These are phyloP conservation scores for Diaporthe vaccinii DNA, from an alignment of 2,329 filamentous ascomycete genomes.

Conservation along the genomic window DNA sequence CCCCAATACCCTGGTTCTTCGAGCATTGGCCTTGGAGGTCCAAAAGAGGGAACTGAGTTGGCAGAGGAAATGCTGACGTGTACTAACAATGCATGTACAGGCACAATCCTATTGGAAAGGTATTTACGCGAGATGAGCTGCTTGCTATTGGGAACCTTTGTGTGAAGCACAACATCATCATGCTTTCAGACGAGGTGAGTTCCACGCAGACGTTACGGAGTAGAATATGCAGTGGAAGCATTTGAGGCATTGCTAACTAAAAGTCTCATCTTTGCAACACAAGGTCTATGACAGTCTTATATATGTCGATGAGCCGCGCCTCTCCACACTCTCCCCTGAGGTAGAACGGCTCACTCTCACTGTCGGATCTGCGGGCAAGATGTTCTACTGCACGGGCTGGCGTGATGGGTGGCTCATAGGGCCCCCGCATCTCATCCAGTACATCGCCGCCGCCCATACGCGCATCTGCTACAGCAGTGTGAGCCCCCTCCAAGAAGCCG, in stretches of 20 bases:
- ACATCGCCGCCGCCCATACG: conserved; percentile 65
- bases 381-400: conserved; percentile 67
- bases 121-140: background rate
- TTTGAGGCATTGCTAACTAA: background rate
- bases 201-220: background rate
- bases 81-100: background rate
- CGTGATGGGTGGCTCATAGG: conserved; percentile 66
- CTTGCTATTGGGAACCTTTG: background rate
- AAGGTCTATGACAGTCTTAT: conserved; percentile 21
- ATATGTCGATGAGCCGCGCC: background rate
- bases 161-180: conserved; percentile 9
- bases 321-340: conserved; percentile 14
- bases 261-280: background rate
- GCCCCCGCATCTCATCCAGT: conserved; percentile 65
- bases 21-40: background rate
- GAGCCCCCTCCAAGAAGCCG: conserved; percentile 58
- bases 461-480: conserved; percentile 66
- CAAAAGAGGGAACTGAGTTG: background rate
- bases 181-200: background rate
- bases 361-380: conserved; percentile 66
- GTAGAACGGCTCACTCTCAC: conserved; percentile 56
- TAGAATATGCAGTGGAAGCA: background rate
- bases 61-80: background rate
- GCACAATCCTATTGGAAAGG: background rate
- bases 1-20: background rate